Percentiles rank a stretch among this genome's conserved stretches.
Evolutionary conservation across 2,329 filamentous ascomycete species (phyloP).

Genomic region (Fusarium hainanense): DNA sequence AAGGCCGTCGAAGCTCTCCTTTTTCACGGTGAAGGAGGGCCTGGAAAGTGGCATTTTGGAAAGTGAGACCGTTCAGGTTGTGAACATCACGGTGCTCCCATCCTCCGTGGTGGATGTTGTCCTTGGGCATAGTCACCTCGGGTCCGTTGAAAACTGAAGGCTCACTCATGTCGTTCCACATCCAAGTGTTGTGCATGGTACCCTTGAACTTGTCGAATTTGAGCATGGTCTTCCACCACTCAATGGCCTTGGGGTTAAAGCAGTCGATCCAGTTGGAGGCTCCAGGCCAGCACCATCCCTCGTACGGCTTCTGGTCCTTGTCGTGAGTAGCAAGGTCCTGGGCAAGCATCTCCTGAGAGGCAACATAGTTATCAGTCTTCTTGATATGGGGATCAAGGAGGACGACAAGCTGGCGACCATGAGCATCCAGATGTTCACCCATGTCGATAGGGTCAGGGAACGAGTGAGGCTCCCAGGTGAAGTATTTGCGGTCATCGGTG

Average conservation of each 20-base stretch:
- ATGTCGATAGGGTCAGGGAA: conserved; percentile 89
- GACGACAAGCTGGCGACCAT: conserved; percentile 88
- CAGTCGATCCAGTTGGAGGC: conserved; percentile 96
- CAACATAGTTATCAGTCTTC: conserved; percentile 80
- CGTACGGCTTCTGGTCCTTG: conserved; percentile 89
- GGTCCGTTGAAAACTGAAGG: conserved; percentile 98
- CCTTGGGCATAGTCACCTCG: conserved; percentile 98
- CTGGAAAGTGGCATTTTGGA: conserved; percentile 92
- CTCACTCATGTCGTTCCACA: conserved; percentile 99
- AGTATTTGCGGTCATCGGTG: conserved; percentile 96
- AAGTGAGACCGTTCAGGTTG: conserved; percentile 94
- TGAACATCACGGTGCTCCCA: conserved; percentile 99
- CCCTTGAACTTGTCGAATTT: conserved; percentile 90
- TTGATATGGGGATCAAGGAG: conserved; percentile 99
- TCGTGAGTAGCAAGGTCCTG: conserved; percentile 87
- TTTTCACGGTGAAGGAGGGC: conserved; percentile 86
- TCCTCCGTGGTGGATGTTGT: conserved; percentile 89
- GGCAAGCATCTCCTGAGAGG: conserved; percentile 84
- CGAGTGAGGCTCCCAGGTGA: conserved; percentile 92
- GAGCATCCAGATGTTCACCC: conserved; percentile 86
- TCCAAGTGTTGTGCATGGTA: conserved; percentile 84
- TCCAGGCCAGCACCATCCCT: conserved; percentile 99
- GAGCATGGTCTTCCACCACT: conserved; percentile 93
- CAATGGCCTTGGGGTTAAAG: conserved; percentile 90
- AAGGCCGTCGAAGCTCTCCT: conserved; percentile 86